These are phyloP conservation scores for Cladosporium halotolerans DNA, from an alignment of 2,329 filamentous ascomycete species.

Conservation along the genomic window DNA sequence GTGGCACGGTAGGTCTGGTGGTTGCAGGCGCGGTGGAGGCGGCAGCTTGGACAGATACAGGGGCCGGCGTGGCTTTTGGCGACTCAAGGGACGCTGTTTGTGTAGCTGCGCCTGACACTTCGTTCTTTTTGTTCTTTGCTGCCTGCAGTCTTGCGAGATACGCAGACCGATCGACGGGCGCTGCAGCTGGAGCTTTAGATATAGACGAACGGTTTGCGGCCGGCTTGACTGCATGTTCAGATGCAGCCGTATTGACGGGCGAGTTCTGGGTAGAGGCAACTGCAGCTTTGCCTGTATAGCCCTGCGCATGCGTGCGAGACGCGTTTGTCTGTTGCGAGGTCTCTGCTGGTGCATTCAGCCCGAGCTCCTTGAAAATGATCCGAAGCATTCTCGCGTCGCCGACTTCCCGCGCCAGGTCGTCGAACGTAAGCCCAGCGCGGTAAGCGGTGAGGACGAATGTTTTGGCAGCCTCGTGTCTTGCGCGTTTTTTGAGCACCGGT, in stretches of 20 bases:
- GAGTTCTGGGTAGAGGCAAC: neutral
- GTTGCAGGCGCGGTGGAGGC: neutral
- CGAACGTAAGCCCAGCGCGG: slow-evolving; percentile 62
- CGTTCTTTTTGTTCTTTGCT: slow-evolving; percentile 57
- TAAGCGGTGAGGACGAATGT: slow-evolving; percentile 32
- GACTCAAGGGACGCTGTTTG: neutral
- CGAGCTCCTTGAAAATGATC: slow-evolving; percentile 61
- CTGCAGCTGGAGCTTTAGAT: slow-evolving; percentile 12
- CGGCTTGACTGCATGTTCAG: neutral
- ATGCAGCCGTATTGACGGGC: neutral
- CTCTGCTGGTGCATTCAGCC: slow-evolving; percentile 25
- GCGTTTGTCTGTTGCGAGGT: neutral
- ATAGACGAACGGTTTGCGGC: slow-evolving; percentile 19
- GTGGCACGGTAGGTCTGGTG: neutral
- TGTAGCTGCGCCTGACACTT: neutral
- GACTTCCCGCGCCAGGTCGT: slow-evolving; percentile 67
- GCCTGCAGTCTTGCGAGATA: slow-evolving; percentile 70
- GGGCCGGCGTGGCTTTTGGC: neutral
- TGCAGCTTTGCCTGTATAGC: too few relatives aligned
- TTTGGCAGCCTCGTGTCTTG: slow-evolving; percentile 17
- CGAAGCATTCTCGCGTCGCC: slow-evolving; percentile 59
- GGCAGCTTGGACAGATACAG: neutral
- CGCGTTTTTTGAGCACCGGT: slow-evolving; percentile 1
- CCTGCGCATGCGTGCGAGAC: neutral
- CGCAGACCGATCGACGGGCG: slow-evolving; percentile 56